Evolutionary conservation across 192 early-diverging fungal species (phyloP), one percentile per base, ranked within the genome.

Genomic region (Gonapodya prolifera): DNA sequence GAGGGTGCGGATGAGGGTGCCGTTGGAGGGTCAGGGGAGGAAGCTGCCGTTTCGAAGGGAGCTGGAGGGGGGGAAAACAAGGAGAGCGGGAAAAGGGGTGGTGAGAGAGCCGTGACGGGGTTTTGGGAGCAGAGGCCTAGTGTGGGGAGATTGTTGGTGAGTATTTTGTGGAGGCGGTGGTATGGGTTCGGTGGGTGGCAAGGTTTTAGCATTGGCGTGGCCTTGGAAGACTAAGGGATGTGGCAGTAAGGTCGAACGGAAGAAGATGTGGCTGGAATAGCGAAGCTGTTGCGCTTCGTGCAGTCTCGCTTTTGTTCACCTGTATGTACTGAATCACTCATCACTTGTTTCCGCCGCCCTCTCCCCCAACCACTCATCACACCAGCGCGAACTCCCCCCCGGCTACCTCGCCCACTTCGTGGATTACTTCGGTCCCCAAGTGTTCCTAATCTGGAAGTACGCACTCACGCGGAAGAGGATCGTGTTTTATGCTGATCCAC

Each of bases 371-470:
- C 23, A 61, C 45, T 61, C 45, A 73, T 73, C 71, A n/a, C n/a
- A n/a, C n/a, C 31, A 30, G 71, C 16, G 32, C 2, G 71, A 73
- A 29, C 18, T 73, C 8, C 71, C 71, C 8, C 71, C 71, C 8
- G 71, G 71, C 31, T 32, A 73, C 28, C 71, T 73, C 18, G 16
- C 71, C 18, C 18, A 18, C 71, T 73, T 73, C 31, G 71, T 73
- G 28, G 71, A 73, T 29, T 73, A 73, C 31, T 73, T 73, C 29
- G 71, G 71, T 18, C 71, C 71, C 8, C 32, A 73, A 18, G 32
- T 73, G 2, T 73, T 73, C 71, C 31, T 73, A 29, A 73, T 73
- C 2, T 73, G 71, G 71, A 73, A 73, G 71, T 30, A 73, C 31
- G 71, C 32, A 32, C 71, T 73, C 31, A 32, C 71, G 8, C 71